A percentile compares a stretch with the other conserved stretches of the same genome.
Evolutionary conservation across 768 basidiomycete species (phyloP).

Genomic region (Russula earlei): DNA sequence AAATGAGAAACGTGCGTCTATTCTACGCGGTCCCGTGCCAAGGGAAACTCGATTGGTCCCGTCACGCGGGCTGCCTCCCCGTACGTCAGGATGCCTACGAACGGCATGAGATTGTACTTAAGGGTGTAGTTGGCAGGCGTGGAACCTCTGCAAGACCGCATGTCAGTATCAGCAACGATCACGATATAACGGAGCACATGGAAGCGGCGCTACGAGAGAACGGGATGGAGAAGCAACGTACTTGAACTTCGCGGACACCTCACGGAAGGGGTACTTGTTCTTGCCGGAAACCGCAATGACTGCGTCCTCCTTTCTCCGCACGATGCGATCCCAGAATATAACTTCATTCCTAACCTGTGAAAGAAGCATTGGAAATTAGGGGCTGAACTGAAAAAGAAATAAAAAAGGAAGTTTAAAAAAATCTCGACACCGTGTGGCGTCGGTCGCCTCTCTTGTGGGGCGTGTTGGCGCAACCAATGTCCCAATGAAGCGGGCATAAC

Average conservation of each 20-base stretch:
- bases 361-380: conserved; percentile 5
- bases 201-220: not conserved
- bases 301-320: conserved; percentile 72
- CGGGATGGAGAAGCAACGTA: conserved; percentile 32
- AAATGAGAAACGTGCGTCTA: not conserved
- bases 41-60: conserved; percentile 29
- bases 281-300: conserved; percentile 52
- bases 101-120: conserved; percentile 87
- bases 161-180: conserved; percentile 15
- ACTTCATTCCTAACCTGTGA: conserved; percentile 61
- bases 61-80: conserved; percentile 55
- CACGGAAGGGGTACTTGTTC: conserved; percentile 82
- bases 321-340: conserved; percentile 88
- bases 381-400: not conserved
- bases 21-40: conserved; percentile 19
- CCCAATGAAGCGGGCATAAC: too few species aligned
- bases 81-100: conserved; percentile 69
- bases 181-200: conserved; percentile 4
- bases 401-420: not conserved
- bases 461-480: not conserved
- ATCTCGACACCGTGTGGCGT: not conserved
- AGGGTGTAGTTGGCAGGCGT: conserved; percentile 60
- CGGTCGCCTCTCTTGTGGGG: not conserved
- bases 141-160: conserved; percentile 41
- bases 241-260: conserved; percentile 66